Percentiles rank a stretch among this genome's conserved stretches.
Evolutionary conservation across 805 yeast species (phyloP).

Genomic region (Lipomyces spencermartinsiae): DNA sequence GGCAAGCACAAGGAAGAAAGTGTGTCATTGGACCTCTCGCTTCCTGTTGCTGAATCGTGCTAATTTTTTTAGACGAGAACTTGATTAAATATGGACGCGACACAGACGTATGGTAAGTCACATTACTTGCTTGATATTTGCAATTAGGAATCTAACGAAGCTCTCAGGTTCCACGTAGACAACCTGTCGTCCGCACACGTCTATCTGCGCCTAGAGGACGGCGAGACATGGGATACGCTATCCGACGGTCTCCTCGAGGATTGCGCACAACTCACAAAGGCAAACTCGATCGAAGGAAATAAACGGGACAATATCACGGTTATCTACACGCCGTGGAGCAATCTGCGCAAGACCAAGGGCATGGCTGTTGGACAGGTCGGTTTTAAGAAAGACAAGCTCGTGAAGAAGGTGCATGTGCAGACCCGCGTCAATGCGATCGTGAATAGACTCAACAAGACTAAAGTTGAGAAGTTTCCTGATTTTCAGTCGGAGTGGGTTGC

Average conservation of each 20-base stretch:
- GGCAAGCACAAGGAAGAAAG: conserved; percentile 78
- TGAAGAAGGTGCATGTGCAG: conserved; percentile 60
- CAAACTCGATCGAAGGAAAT: conserved; percentile 77
- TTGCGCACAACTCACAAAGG: conserved; percentile 75
- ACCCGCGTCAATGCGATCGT: conserved; percentile 64
- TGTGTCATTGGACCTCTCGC: conserved; percentile 35
- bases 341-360: conserved; percentile 66
- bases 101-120: conserved; percentile 64
- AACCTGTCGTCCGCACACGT: conserved; percentile 79
- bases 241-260: conserved; percentile 60
- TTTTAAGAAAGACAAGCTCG: conserved; percentile 62
- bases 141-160: conserved; percentile 1
- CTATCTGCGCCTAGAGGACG: conserved; percentile 64
- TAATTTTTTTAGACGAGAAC: conserved; percentile 52
- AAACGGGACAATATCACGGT: conserved; percentile 70
- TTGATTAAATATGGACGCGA: conserved; percentile 68
- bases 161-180: conserved; percentile 69
- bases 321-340: conserved; percentile 76
- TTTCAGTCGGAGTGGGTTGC: conserved; percentile 51
- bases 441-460: conserved; percentile 69
- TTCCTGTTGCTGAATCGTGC: neutral
- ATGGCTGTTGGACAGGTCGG: conserved; percentile 85
- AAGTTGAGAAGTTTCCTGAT: conserved; percentile 60
- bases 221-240: conserved; percentile 53
- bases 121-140: conserved; percentile 1